phyloP scores from a whole-genome alignment of 306 rosid species.

The Fragaria iinumae region DNA sequence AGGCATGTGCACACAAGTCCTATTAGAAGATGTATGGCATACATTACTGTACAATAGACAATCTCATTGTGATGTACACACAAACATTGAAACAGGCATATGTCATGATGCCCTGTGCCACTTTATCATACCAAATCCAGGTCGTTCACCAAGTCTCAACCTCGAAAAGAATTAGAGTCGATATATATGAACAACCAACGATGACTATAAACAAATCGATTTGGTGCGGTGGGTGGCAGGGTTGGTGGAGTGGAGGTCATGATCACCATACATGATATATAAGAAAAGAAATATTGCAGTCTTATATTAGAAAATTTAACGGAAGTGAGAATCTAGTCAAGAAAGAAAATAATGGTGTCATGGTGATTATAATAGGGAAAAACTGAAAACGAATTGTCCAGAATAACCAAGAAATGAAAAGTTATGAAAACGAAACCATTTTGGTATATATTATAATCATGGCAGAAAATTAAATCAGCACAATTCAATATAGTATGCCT shows the following conservation, averaged over 20 bases:
- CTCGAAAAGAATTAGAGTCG: background rate
- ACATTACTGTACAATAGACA: no score
- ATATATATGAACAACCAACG: background rate
- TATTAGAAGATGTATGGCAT: no score
- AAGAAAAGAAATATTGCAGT: no score
- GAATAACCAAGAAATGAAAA: background rate
- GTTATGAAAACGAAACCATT: background rate
- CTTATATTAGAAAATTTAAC: background rate
- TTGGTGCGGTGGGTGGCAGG: background rate
- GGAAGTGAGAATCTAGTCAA: background rate
- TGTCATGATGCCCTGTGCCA: background rate
- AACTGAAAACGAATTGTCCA: background rate
- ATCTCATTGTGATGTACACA: no score
- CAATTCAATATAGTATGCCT: background rate
- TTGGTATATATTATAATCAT: background rate
- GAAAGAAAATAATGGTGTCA: no score
- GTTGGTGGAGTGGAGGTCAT: background rate
- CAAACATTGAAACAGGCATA: no score
- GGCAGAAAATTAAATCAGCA: slow-evolving; percentile 2
- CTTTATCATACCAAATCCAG: background rate
- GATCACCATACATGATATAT: background rate
- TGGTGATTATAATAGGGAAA: no score
- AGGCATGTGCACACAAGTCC: no score
- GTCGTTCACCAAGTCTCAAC: background rate
- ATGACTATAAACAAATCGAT: background rate